Percentiles rank a stretch among this genome's conserved stretches.
phyloP scores from a whole-genome alignment of 2,329 filamentous ascomycete species.

The Thelonectria olida region DNA sequence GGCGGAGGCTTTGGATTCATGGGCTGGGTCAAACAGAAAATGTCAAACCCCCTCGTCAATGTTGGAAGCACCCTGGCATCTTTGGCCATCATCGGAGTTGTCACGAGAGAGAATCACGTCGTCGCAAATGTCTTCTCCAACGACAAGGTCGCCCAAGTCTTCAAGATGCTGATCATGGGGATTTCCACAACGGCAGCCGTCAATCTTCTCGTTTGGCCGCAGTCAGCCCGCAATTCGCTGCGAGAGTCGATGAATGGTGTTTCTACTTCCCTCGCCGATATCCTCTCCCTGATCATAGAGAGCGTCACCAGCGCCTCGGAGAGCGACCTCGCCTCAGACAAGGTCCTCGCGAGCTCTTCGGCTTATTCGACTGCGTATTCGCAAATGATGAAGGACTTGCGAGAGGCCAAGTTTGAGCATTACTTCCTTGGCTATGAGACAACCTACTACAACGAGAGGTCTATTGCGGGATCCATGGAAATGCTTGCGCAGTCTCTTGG shows the following conservation, averaged over 20 bases:
- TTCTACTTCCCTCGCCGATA: constrained; percentile 80
- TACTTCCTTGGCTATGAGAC: constrained; percentile 82
- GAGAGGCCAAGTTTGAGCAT: constrained; percentile 90
- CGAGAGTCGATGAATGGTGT: constrained; percentile 76
- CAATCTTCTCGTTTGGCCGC: constrained; percentile 80
- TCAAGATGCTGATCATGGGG: constrained; percentile 84
- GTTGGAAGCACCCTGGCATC: constrained; percentile 87
- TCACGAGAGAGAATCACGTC: constrained; percentile 91
- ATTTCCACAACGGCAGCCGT: constrained; percentile 75
- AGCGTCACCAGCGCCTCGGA: constrained; percentile 86
- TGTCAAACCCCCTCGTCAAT: constrained; percentile 82
- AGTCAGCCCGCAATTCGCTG: constrained; percentile 78
- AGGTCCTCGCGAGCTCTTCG: constrained; percentile 69
- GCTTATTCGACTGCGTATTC: constrained; percentile 73
- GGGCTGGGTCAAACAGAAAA: constrained; percentile 84
- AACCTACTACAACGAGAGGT: constrained; percentile 80
- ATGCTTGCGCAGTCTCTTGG: constrained; percentile 88
- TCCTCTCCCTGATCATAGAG: constrained; percentile 81
- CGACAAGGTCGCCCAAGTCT: constrained; percentile 80
- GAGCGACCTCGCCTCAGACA: constrained; percentile 73
- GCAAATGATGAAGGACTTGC: constrained; percentile 78
- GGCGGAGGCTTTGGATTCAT: constrained; percentile 88
- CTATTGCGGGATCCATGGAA: constrained; percentile 84
- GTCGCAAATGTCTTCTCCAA: constrained; percentile 85
- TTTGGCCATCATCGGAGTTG: constrained; percentile 85